Base-by-base conservation (phyloP, 1,284 basidiomycete genomes). In the Cutaneotrichosporon sp. region DNA sequence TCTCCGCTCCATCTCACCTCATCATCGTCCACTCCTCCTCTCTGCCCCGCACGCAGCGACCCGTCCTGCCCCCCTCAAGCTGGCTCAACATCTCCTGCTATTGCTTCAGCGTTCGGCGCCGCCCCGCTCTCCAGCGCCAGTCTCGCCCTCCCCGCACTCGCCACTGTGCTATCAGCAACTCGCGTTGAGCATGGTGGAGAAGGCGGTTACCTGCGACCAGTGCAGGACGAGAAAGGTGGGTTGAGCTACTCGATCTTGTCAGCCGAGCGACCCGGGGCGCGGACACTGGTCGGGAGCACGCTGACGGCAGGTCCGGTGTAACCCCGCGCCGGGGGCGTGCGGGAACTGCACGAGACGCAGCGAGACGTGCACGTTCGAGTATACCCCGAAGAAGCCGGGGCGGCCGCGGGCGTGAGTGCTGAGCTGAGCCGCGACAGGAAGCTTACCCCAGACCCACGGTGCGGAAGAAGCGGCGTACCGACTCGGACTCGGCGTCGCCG, bases 311-410 rank as follows among this genome's bases (percentile, higher is more conserved):
- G 57, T 58, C n/a, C 50, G 58, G 13, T 59, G 58, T 34, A 59
- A 49, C 43, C 51, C 45, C 43, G 49, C 43, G n/a, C 33, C 31
- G 25, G 43, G 16, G 13, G 42, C 27, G 22, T 60, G 59, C 42
- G 10, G 20, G 2, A 60, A 60, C 55, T 62, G 60, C 34, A 14
- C 24, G 3, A 29, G 56, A 5, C 55, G 60, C 4, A 9, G n/a
- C n/a, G 55, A 62, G 55, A 6, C 14, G 31, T 62, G 60, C 29
- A 62, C 60, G 6, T 62, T 47, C 29, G 60, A 53, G n/a, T 62
- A 62, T 36, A 56, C 49, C 31, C 60, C 55, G n/a, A 62, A 58
- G 51, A 62, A 62, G 31, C 55, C 60, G 0, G 60, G 60, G 2
- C 51, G 60, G 6, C 60, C 60, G 2, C 31, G 60, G 8, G 56